Percentiles rank a stretch among this genome's conserved stretches.
Evolutionary conservation across 1,139 yeast species (phyloP).

Genomic region (Hemisphaericaspora lyxosophila): DNA sequence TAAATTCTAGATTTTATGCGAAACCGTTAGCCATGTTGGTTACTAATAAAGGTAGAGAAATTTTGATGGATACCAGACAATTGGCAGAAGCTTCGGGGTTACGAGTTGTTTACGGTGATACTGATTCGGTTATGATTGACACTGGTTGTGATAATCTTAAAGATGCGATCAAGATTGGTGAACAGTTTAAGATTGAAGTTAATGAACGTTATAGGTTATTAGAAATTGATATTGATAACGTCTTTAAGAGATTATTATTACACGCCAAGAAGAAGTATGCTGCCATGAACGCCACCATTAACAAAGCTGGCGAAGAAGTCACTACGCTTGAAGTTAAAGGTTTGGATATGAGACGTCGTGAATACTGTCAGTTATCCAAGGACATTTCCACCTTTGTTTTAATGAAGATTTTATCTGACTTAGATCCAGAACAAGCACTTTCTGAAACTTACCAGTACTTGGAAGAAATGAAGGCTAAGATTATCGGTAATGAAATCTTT

Average conservation of each 20-base stretch:
- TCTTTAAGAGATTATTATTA: slow-evolving; percentile 77
- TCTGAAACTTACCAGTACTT: slow-evolving; percentile 71
- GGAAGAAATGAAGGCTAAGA: slow-evolving; percentile 57
- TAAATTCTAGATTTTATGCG: slow-evolving; percentile 90
- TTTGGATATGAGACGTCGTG: slow-evolving; percentile 95
- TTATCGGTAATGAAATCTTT: slow-evolving; percentile 61
- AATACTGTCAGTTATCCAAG: slow-evolving; percentile 88
- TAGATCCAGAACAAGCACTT: slow-evolving; percentile 77
- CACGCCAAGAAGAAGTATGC: slow-evolving; percentile 99
- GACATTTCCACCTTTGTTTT: slow-evolving; percentile 80
- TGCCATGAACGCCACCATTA: slow-evolving; percentile 65
- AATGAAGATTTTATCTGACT: slow-evolving; percentile 67
- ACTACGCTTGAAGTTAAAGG: slow-evolving; percentile 84
- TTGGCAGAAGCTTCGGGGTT: slow-evolving; percentile 83
- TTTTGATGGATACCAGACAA: slow-evolving; percentile 88
- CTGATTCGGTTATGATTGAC: slow-evolving; percentile 98
- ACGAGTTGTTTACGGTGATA: slow-evolving; percentile 95
- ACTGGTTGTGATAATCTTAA: slow-evolving; percentile 69
- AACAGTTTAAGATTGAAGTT: slow-evolving; percentile 77
- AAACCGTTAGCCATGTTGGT: slow-evolving; percentile 95
- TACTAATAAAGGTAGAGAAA: slow-evolving; percentile 94
- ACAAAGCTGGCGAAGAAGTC: slow-evolving; percentile 52
- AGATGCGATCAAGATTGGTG: slow-evolving; percentile 83
- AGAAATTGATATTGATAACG: slow-evolving; percentile 95
- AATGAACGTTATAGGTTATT: slow-evolving; percentile 83